A percentile compares a stretch with the other conserved stretches of the same genome.
phyloP scores from a whole-genome alignment of 805 yeast species.

The Metschnikowia proteae region DNA sequence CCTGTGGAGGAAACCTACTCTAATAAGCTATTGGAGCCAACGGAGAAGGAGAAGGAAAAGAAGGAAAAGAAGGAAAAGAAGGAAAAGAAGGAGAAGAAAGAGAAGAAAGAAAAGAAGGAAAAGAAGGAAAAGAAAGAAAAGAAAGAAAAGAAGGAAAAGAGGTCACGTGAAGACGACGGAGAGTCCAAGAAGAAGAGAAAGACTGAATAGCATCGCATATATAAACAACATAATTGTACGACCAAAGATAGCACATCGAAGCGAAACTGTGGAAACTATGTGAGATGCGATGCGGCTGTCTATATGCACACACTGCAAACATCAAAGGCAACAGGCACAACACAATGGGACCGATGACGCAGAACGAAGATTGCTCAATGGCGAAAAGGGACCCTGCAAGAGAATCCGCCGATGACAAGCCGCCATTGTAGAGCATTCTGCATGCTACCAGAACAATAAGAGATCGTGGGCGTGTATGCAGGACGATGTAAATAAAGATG shows the following conservation, averaged over 20 bases:
- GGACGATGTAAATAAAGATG: not conserved
- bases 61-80: slow-evolving; percentile 28
- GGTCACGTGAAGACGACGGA: slow-evolving; percentile 16
- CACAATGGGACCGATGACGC: too few species aligned
- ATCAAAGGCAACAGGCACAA: not conserved
- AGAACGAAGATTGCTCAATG: too few species aligned
- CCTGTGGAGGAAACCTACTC: slow-evolving; percentile 71
- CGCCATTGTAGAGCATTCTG: too few species aligned
- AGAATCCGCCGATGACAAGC: too few species aligned
- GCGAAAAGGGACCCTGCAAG: too few species aligned
- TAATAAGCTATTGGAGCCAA: slow-evolving; percentile 29
- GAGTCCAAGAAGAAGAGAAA: slow-evolving; percentile 6
- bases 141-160: slow-evolving; percentile 22
- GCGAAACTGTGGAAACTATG: slow-evolving; percentile 22
- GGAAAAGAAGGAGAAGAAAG: slow-evolving; percentile 17
- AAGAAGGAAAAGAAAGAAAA: slow-evolving; percentile 24
- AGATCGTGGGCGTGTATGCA: not conserved
- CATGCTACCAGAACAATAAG: too few species aligned
- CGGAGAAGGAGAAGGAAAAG: slow-evolving; percentile 17
- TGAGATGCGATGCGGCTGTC: not conserved
- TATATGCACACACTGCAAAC: not conserved
- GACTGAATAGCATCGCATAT: slow-evolving; percentile 2
- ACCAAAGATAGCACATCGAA: not conserved
- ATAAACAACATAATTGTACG: slow-evolving; percentile 12
- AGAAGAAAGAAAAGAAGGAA: slow-evolving; percentile 22